Evolutionary conservation across 2,329 filamentous ascomycete species (phyloP).

Genomic region (Furcasterigmium furcatum): DNA sequence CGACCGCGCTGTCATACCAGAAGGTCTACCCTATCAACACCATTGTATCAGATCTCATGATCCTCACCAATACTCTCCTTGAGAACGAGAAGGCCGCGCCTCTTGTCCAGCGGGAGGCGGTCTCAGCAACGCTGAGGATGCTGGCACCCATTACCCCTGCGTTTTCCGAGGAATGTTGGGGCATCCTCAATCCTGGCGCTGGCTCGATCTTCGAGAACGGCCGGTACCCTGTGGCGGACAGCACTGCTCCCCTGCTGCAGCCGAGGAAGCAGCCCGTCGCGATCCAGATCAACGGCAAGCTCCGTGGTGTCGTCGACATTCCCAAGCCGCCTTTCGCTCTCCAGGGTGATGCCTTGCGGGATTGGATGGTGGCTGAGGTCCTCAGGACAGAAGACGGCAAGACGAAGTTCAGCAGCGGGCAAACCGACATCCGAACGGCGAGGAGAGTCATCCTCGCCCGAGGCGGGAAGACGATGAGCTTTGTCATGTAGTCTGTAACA

Average conservation of each 20-base stretch:
- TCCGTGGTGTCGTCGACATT: slow-evolving; percentile 66
- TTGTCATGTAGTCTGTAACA: slow-evolving; percentile 54
- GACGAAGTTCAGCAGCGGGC: slow-evolving; percentile 46
- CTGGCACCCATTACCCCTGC: slow-evolving; percentile 78
- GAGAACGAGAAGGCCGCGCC: slow-evolving; percentile 37
- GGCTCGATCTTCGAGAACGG: slow-evolving; percentile 40
- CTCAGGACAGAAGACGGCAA: slow-evolving; percentile 58
- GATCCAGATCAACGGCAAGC: slow-evolving; percentile 78
- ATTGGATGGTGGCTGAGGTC: slow-evolving; percentile 62
- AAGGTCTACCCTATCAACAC: slow-evolving; percentile 79
- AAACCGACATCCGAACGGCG: slow-evolving; percentile 45
- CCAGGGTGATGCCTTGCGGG: slow-evolving; percentile 40
- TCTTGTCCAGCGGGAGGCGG: slow-evolving; percentile 44
- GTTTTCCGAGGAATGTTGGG: slow-evolving; percentile 80
- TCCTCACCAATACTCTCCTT: slow-evolving; percentile 67
- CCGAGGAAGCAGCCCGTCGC: slow-evolving; percentile 53
- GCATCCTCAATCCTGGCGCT: slow-evolving; percentile 41
- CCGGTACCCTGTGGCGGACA: slow-evolving; percentile 58
- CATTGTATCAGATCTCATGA: slow-evolving; percentile 78
- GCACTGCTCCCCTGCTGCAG: slow-evolving; percentile 45
- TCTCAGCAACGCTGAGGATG: slow-evolving; percentile 62
- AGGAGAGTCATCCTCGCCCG: slow-evolving; percentile 65
- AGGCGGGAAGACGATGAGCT: slow-evolving; percentile 69
- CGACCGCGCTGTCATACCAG: slow-evolving; percentile 66
- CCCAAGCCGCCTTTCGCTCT: slow-evolving; percentile 43